Percentiles rank a stretch among this genome's conserved stretches.
phyloP scores from a whole-genome alignment of 169 alveolate species.

The Eimeria nieschulzi region DNA sequence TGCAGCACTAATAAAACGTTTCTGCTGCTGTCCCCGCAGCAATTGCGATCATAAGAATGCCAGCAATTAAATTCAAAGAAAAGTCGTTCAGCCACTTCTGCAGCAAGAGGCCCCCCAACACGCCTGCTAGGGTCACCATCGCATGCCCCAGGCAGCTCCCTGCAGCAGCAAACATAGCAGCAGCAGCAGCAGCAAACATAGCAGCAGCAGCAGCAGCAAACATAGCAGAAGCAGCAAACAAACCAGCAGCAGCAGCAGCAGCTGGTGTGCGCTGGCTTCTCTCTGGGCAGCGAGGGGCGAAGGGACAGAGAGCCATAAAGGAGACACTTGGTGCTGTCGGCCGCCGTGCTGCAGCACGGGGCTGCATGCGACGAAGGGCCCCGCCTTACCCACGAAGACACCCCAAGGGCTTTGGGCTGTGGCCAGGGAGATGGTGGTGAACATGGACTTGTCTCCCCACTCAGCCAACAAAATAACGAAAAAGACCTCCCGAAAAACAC shows the following conservation, averaged over 20 bases:
- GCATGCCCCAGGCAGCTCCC: conserved; percentile 67
- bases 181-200: conserved; percentile 14
- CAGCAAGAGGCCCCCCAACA: conserved; percentile 34
- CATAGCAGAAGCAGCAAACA: not conserved
- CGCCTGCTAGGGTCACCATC: conserved; percentile 33
- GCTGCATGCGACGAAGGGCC: not conserved
- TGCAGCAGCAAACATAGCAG: conserved; percentile 42
- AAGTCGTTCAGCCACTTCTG: conserved; percentile 59
- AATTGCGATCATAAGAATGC: conserved; percentile 21
- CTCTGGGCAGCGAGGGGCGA: too few relatives aligned
- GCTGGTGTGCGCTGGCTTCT: not conserved
- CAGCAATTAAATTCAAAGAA: conserved; percentile 23
- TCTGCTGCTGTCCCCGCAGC: not conserved
- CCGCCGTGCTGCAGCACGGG: not conserved
- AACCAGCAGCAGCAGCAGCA: not conserved
- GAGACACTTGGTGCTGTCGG: not conserved
- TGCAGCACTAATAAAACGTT: too few relatives aligned
- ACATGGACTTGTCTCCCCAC: conserved; percentile 73
- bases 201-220: not conserved
- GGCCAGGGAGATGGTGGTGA: conserved; percentile 68
- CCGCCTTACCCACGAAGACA: conserved; percentile 52
- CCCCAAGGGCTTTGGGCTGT: conserved; percentile 74
- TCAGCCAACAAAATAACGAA: conserved; percentile 58
- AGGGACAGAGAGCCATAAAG: too few relatives aligned
- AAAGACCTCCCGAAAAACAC: conserved; percentile 40